A percentile compares a stretch with the other conserved stretches of the same genome.
Conservation (phyloP, 768 basidiomycete genomes). For the Agrocybe pediades region DNA sequence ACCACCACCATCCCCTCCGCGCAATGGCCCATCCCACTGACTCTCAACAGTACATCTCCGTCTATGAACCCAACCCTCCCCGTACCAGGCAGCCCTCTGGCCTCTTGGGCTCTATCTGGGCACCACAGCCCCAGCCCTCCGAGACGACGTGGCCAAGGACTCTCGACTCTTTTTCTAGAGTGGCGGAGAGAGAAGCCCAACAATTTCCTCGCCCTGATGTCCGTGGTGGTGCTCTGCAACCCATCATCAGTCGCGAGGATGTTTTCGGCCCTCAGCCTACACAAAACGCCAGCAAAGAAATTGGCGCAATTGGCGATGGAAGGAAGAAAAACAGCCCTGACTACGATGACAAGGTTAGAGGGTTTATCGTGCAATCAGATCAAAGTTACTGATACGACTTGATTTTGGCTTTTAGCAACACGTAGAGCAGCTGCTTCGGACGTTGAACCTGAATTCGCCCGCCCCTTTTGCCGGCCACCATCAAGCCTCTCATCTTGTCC, state of each 20-base stretch:
- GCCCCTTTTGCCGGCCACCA: slow-evolving; percentile 41
- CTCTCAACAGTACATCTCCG: slow-evolving; percentile 34
- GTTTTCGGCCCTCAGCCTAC: slow-evolving; percentile 54
- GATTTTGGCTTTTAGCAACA: slow-evolving; percentile 27
- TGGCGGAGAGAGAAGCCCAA: slow-evolving; percentile 43
- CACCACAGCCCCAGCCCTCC: slow-evolving; percentile 73
- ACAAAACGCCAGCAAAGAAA: slow-evolving; percentile 36
- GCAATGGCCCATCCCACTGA: slow-evolving; percentile 34
- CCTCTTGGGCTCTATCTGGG: slow-evolving; percentile 72
- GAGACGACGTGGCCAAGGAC: slow-evolving; percentile 70
- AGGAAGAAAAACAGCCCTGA: slow-evolving; percentile 63
- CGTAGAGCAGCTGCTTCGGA: slow-evolving; percentile 79
- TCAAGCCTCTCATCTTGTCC: slow-evolving; percentile 40
- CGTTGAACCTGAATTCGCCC: slow-evolving; percentile 80
- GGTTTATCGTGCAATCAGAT: slow-evolving; percentile 22
- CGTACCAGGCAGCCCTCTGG: slow-evolving; percentile 42
- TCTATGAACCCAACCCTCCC: slow-evolving; percentile 42
- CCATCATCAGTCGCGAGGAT: slow-evolving; percentile 53
- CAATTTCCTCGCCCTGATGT: slow-evolving; percentile 23
- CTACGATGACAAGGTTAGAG: slow-evolving; percentile 53
- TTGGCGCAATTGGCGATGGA: slow-evolving; percentile 83
- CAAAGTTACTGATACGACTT: slow-evolving; percentile 15
- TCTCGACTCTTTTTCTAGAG: slow-evolving; percentile 61
- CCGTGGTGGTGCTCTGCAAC: slow-evolving; percentile 24
- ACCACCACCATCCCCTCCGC: slow-evolving; percentile 40